Base-by-base conservation (phyloP, 805 yeast species). In the Priceomyces castillae region DNA sequence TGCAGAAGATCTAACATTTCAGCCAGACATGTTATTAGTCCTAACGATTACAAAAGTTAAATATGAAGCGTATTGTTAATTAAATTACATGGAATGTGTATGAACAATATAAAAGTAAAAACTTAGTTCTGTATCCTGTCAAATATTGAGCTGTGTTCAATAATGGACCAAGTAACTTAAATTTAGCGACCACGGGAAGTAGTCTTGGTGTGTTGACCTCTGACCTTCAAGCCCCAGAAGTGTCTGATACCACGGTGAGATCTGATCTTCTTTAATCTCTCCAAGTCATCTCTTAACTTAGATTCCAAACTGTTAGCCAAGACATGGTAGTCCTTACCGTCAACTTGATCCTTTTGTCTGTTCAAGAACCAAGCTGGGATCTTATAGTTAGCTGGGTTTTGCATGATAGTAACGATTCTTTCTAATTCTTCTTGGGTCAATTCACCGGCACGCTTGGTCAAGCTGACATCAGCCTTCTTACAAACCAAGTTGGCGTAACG, bases 121-220 rank as follows among this genome's bases (percentile, higher is more conserved):
- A 16, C 40, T 26, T 23, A 35, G 40, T 37, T 37, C 39, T 33
- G 5, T 33, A 36, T 36, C 30, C n/a, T 37, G 31, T 18, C 30
- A 37, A 37, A 37, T 37, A 37, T 25, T 26, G 40, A 37, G 17
- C 17, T 15, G 15, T 14, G 40, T 37, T 37, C 30, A 37, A 37
- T 41, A 31, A 28, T 35, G 40, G 40, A 45, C 48, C 48, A 50
- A 54, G 56, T 52, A 53, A 50, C 51, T 43, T 49, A 52, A 58
- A 44, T 47, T 62, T 64, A 70, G 64, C 71, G 74, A 63, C 96
- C 90, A 82, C 99, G 90, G 76, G 97, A 95, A 67, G 99, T 94
- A 75, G 99, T 92, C 87, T 94, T 94, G 85, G 99, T 94, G 83
- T 94, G 99, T 84, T 94, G 99, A 81, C 99, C 99, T 85, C 99